Base-by-base conservation (phyloP, 108 stramenopile species). In the Epithemia pelagica region DNA sequence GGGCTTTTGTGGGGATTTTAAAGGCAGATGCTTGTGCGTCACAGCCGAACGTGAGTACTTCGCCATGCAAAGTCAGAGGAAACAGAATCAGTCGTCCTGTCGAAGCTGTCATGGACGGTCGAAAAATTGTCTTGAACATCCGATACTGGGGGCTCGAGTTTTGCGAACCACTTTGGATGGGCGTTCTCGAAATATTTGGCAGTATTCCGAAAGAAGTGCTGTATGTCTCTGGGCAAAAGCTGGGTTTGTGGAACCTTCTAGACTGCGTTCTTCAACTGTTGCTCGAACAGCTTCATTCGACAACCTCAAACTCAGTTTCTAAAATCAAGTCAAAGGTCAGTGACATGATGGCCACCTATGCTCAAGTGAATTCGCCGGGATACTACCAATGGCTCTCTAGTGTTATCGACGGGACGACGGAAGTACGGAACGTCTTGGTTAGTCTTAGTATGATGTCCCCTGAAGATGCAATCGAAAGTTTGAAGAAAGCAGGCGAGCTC, bases 101-200 rank as follows among this genome's bases (percentile, higher is more conserved):
- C 28, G 24, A 60, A 5, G 83, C 80, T 10, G 54, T 62, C 28
- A 32, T 76, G 7, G 61, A 62, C 18, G 68, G 59, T 0, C 60
- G 62, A 29, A 23, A 25, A 29, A 58, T 84, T 32, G 75, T 76
- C 66, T 75, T 86, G 10, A 54, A 27, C 10, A 67, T 85, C 29
- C 54, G 62, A 23, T 78, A 79, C 54, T 90, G 89, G 89, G 89
- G 89, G 2, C 85, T 74, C 71, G 70, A 69, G 61, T 90, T 74
- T 55, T 85, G 70, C 20, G 85, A 86, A 64, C 59, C 68, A 23
- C 26, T 82, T 7, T 90, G 89, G 89, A 57, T 67, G 0, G 70
- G 78, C 0, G 59, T 85, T 24, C 67, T 90, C 7, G 83, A 90
- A 51, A 57, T 85, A 25, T 1, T 90, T 22, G 27, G 67, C 20